These are phyloP conservation scores for Saksenaea oblongispora DNA, from an alignment of 371 early-diverging fungal species.

Conservation along the genomic window DNA sequence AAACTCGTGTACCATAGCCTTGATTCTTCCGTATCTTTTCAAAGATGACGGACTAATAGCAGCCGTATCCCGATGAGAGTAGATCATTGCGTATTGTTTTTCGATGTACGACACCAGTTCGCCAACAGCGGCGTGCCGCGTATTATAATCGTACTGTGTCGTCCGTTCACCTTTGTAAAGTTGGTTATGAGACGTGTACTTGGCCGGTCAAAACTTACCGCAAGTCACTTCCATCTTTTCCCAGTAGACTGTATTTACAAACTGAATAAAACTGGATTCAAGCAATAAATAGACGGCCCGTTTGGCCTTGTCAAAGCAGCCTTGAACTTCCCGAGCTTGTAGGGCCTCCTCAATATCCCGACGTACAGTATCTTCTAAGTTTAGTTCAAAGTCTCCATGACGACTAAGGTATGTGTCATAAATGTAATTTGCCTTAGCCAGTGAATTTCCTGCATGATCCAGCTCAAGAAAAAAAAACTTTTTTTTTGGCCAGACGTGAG, in stretches of 20 bases:
- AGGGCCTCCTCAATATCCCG: constrained; percentile 33
- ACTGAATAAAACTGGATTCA: constrained; percentile 55
- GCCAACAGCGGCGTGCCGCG: constrained; percentile 39
- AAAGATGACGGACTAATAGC: constrained; percentile 22
- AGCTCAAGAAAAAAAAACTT: constrained; percentile 64
- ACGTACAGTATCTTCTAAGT: constrained; percentile 56
- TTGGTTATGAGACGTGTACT: not conserved
- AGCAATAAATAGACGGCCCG: constrained; percentile 51
- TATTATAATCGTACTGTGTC: constrained; percentile 34
- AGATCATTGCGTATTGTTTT: constrained; percentile 31
- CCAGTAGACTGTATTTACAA: constrained; percentile 33
- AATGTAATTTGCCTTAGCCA: constrained; percentile 55
- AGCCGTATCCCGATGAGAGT: constrained; percentile 23
- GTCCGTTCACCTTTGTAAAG: constrained; percentile 37
- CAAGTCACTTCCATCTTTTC: constrained; percentile 37
- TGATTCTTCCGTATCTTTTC: constrained; percentile 41
- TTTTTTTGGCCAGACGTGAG: not conserved
- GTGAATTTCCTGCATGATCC: constrained; percentile 54
- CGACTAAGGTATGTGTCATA: constrained; percentile 54
- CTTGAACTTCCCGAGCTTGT: constrained; percentile 25
- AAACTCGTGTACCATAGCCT: constrained; percentile 51
- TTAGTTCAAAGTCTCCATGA: constrained; percentile 59
- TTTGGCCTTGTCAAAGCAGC: constrained; percentile 54
- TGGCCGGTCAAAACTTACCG: constrained; percentile 20
- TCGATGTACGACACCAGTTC: constrained; percentile 37